Conservation (phyloP, 257 asterid genomes). For the Nicotiana tabacum region DNA sequence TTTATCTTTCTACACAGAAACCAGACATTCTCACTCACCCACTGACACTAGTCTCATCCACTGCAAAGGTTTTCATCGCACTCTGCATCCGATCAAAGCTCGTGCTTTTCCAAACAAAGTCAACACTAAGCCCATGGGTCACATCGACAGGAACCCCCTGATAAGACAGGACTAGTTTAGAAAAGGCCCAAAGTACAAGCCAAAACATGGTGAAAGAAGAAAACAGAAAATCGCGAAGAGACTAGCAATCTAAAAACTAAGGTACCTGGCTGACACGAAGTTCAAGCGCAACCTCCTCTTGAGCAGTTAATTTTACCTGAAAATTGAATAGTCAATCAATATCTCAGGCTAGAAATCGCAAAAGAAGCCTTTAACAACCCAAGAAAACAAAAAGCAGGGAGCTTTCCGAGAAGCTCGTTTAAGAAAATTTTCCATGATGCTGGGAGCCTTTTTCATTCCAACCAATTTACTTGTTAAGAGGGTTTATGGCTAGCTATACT, state of each 20-base stretch:
- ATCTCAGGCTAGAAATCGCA: neutral
- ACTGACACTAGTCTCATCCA: slow-evolving; percentile 99
- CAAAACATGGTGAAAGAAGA: neutral
- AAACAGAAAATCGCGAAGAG: neutral
- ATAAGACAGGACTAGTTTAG: slow-evolving; percentile 17
- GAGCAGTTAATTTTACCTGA: slow-evolving; percentile 93
- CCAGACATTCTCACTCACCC: slow-evolving; percentile 55
- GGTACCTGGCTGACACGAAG: slow-evolving; percentile 93
- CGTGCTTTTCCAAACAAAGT: slow-evolving; percentile 99
- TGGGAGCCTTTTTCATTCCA: neutral
- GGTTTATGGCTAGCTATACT: neutral
- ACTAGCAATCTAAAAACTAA: neutral
- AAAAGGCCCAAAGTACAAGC: slow-evolving; percentile 10
- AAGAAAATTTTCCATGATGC: neutral
- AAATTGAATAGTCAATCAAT: slow-evolving; percentile 5
- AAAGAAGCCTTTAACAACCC: neutral
- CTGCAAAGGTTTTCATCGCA: slow-evolving; percentile 98
- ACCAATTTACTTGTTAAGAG: slow-evolving; percentile 1
- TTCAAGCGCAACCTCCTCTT: slow-evolving; percentile 99
- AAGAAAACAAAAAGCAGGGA: neutral
- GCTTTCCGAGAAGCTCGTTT: neutral
- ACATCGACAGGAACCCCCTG: slow-evolving; percentile 94
- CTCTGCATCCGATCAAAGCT: slow-evolving; percentile 99
- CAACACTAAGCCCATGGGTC: slow-evolving; percentile 90
- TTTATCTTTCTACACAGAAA: neutral